phyloP scores from a whole-genome alignment of 257 asterid genomes.

The Oldenlandia corymbosa region DNA sequence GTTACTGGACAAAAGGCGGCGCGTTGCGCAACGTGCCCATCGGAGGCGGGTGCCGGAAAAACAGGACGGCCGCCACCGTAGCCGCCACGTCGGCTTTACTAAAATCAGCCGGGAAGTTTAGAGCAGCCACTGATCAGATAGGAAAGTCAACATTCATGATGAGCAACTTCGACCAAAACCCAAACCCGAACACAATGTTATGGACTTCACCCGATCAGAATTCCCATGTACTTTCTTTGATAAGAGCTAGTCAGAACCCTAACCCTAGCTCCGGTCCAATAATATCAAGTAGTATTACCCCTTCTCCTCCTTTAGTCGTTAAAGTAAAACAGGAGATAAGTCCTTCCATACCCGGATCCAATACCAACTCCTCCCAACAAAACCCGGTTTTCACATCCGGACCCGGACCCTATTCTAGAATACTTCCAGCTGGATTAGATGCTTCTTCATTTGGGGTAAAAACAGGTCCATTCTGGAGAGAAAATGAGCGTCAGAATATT shows the following conservation, averaged over 20 bases:
- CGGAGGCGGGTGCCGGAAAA: constrained; percentile 83
- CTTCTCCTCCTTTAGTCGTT: no score
- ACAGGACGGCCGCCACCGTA: constrained; percentile 38
- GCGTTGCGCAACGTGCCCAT: constrained; percentile 83
- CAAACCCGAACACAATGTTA: constrained; percentile 31
- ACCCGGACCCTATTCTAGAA: constrained; percentile 14
- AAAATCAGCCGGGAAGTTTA: constrained; percentile 43
- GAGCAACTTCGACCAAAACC: constrained; percentile 28
- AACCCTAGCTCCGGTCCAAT: constrained; percentile 25
- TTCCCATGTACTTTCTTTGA: constrained; percentile 49
- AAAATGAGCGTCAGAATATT: constrained; percentile 20
- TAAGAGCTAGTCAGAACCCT: constrained; percentile 41
- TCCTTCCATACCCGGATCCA: constrained; percentile 20
- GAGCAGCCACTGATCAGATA: constrained; percentile 31
- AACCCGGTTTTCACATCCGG: background rate
- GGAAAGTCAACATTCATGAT: constrained; percentile 33
- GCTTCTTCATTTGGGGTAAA: constrained; percentile 18
- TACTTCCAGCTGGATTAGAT: constrained; percentile 31
- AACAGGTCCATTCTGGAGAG: constrained; percentile 32
- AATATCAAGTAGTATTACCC: constrained; percentile 8
- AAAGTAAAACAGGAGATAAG: no score
- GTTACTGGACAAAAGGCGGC: constrained; percentile 92
- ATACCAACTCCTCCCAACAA: constrained; percentile 20
- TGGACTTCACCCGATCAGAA: constrained; percentile 43
- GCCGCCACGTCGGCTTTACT: constrained; percentile 26